Conservation (phyloP, 352 stramenopile genomes). For the Phytopythium helicoides region DNA sequence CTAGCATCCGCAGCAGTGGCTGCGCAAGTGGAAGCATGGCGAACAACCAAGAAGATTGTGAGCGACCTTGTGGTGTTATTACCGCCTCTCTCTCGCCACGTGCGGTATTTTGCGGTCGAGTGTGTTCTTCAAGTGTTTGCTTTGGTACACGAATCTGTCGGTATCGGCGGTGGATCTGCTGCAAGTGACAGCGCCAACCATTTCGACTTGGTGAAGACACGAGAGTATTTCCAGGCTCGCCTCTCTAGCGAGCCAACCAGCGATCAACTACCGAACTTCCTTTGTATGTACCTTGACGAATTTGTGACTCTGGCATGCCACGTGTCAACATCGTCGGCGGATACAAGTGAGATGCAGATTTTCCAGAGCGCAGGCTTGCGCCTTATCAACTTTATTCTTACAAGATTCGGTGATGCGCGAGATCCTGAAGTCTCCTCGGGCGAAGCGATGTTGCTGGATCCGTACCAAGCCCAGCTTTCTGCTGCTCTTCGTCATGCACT, state of each 20-base stretch:
- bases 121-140: constrained; percentile 79
- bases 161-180: constrained; percentile 8
- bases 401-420: constrained; percentile 45
- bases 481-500: constrained; percentile 75
- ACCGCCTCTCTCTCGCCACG: constrained; percentile 67
- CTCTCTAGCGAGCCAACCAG: constrained; percentile 18
- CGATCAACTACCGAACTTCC: constrained; percentile 46
- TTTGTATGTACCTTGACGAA: constrained; percentile 88
- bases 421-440: constrained; percentile 68
- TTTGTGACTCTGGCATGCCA: constrained; percentile 84
- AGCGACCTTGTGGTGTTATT: constrained; percentile 53
- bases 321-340: constrained; percentile 60
- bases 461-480: constrained; percentile 82
- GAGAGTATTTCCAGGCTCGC: constrained; percentile 43
- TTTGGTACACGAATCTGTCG: constrained; percentile 29
- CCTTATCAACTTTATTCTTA: constrained; percentile 64
- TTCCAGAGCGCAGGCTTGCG: constrained; percentile 73
- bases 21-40: constrained; percentile 67
- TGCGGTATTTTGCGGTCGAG: constrained; percentile 74
- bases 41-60: constrained; percentile 67
- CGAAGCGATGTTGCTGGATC: constrained; percentile 63
- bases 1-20: constrained; percentile 37
- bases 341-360: constrained; percentile 72
- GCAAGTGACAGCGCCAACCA: constrained; percentile 37
- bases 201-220: constrained; percentile 64